A percentile compares a stretch with the other conserved stretches of the same genome.
These are phyloP conservation scores for Hyaloscypha finlandica DNA, from an alignment of 495 filamentous ascomycete species.

Conservation along the genomic window DNA sequence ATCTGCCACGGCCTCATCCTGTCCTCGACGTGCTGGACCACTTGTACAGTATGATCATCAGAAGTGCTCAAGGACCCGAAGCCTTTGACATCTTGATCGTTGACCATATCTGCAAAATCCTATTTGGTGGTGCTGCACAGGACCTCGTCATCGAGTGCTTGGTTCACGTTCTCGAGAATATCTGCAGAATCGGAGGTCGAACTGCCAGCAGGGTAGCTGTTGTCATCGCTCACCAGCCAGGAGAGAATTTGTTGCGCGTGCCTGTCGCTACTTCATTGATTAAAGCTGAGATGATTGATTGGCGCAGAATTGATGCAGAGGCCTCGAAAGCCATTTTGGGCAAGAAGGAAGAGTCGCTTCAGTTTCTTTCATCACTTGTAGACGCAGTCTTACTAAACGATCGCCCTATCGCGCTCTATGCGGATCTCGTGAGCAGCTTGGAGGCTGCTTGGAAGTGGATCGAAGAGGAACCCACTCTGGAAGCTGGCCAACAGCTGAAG, in stretches of 20 bases:
- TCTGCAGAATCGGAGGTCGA: constrained; percentile 75
- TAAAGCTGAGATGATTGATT: constrained; percentile 66
- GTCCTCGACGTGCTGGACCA: constrained; percentile 66
- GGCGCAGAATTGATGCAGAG: constrained; percentile 76
- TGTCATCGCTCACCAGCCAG: constrained; percentile 67
- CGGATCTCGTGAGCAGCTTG: constrained; percentile 83
- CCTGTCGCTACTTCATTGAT: constrained; percentile 76
- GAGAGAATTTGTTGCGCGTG: constrained; percentile 76
- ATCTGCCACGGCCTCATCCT: constrained; percentile 63
- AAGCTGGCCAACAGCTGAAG: constrained; percentile 66
- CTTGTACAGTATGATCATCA: constrained; percentile 54
- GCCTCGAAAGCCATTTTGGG: constrained; percentile 69
- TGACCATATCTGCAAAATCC: constrained; percentile 66
- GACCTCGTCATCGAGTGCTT: constrained; percentile 79
- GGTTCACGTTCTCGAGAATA: constrained; percentile 74
- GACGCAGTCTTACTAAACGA: constrained; percentile 77
- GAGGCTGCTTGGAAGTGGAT: constrained; percentile 85
- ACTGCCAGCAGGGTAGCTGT: constrained; percentile 76
- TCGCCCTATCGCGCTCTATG: constrained; percentile 70
- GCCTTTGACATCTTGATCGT: constrained; percentile 67
- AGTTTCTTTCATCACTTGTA: constrained; percentile 74
- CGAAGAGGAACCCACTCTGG: constrained; percentile 65
- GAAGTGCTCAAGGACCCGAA: constrained; percentile 60
- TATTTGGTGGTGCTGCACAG: constrained; percentile 56
- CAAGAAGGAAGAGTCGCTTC: constrained; percentile 67